Evolutionary conservation across 108 stramenopile genomes (phyloP), one percentile per base, ranked within the genome.

Genomic region (Nitzschia sp.): DNA sequence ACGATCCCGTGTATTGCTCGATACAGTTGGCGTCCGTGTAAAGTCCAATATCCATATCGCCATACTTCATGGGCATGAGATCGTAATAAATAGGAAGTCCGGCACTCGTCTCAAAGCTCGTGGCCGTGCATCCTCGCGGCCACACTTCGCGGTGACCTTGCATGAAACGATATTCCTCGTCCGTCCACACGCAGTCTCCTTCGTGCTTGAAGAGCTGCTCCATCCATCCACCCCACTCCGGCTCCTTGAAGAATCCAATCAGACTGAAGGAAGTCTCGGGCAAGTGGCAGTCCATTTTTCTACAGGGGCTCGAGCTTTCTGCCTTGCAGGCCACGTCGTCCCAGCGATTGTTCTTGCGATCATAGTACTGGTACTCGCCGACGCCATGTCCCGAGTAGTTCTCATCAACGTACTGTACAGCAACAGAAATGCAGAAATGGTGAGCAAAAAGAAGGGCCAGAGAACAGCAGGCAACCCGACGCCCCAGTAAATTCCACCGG

Each of bases 191-290:
- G 54, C 86, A 88, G 27, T 74, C 46, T 28, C 83, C 87, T 48
- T 80, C 72, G 65, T 91, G 87, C 56, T 91, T 88, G 68, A 91
- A 86, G 11, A 88, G 79, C 53, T 88, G 90, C 59, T 86, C 86
- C 73, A 86, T 82, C 75, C 79, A 88, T n/a, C 81, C 80, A 38
- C 77, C 68, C 47, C 76, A 84, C 19, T 67, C 61, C 2, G 36
- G 51, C 17, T 86, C 68, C 49, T 86, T 88, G 83, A 83, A 88
- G 71, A 83, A 82, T 62, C 86, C 87, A 27, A 91, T 56, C 31
- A 88, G 54, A 0, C 53, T 45, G 30, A 81, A 91, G 46, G 66
- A 21, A 6, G 84, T 85, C 27, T 67, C 58, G 4, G 65, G 68
- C 33, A 80, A 25, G 59, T 91, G 89, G 53, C 87, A 91, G 61